These are phyloP conservation scores for Leccinum variicolor DNA, from an alignment of 768 basidiomycete species.

Conservation along the genomic window DNA sequence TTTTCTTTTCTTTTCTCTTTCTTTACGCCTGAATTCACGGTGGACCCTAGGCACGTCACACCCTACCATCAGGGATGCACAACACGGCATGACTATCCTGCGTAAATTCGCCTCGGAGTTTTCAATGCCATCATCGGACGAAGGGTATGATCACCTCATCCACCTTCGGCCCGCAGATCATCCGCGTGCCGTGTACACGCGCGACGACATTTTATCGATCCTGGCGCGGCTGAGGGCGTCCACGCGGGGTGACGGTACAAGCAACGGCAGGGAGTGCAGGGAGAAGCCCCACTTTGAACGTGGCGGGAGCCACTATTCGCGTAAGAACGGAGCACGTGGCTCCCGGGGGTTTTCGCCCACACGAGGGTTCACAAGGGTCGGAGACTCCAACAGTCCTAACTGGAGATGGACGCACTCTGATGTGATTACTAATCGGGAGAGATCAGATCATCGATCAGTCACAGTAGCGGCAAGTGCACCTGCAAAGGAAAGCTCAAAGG, in stretches of 20 bases:
- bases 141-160: slow-evolving; percentile 65
- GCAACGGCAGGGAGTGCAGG: slow-evolving; percentile 4
- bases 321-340: slow-evolving; percentile 19
- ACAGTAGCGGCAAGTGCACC: slow-evolving; percentile 7
- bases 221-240: slow-evolving; percentile 44
- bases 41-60: slow-evolving; percentile 55
- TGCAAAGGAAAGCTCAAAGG: slow-evolving; percentile 26
- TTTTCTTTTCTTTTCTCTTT: not conserved
- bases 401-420: slow-evolving; percentile 19
- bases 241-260: slow-evolving; percentile 16
- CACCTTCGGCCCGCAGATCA: slow-evolving; percentile 36
- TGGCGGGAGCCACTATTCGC: slow-evolving; percentile 4
- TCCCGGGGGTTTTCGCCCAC: slow-evolving; percentile 12
- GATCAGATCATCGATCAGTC: slow-evolving; percentile 15
- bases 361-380: slow-evolving; percentile 14
- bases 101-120: slow-evolving; percentile 63
- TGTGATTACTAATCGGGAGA: slow-evolving; percentile 11
- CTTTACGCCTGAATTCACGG: not conserved
- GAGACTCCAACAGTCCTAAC: slow-evolving; percentile 10
- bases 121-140: slow-evolving; percentile 48
- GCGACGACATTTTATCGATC: slow-evolving; percentile 48
- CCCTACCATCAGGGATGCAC: slow-evolving; percentile 68
- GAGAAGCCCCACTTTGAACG: slow-evolving; percentile 7
- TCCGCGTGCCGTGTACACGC: slow-evolving; percentile 45
- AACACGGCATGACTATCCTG: slow-evolving; percentile 58